phyloP scores from a whole-genome alignment of 2,329 filamentous ascomycete species.

The Alternaria solani region DNA sequence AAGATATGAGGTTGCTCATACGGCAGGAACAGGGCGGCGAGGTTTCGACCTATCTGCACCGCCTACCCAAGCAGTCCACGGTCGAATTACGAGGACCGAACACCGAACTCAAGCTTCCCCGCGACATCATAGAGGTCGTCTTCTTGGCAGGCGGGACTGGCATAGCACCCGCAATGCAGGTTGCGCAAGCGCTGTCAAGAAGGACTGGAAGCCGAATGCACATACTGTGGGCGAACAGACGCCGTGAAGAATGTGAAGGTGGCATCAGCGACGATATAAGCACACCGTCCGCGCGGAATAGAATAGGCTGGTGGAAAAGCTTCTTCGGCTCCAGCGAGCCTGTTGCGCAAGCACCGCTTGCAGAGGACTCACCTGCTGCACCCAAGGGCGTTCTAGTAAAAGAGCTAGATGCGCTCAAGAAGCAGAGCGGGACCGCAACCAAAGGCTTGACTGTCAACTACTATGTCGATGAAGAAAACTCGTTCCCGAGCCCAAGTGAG shows the following conservation, averaged over 20 bases:
- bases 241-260: slow-evolving; percentile 70
- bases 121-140: slow-evolving; percentile 67
- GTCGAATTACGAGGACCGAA: slow-evolving; percentile 83
- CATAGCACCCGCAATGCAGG: slow-evolving; percentile 87
- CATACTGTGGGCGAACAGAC: slow-evolving; percentile 84
- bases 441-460: slow-evolving; percentile 66
- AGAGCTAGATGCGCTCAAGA: slow-evolving; percentile 19
- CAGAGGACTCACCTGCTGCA: slow-evolving; percentile 7
- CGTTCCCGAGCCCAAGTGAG: slow-evolving; percentile 62
- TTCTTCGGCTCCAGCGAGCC: slow-evolving; percentile 30
- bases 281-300: slow-evolving; percentile 12
- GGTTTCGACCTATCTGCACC: slow-evolving; percentile 81
- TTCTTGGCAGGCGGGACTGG: slow-evolving; percentile 94
- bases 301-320: slow-evolving; percentile 40
- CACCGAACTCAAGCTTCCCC: slow-evolving; percentile 69
- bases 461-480: slow-evolving; percentile 82
- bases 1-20: slow-evolving; percentile 74
- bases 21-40: slow-evolving; percentile 82
- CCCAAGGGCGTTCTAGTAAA: slow-evolving; percentile 48
- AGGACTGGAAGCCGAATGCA: slow-evolving; percentile 60
- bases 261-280: slow-evolving; percentile 61
- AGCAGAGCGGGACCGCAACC: slow-evolving; percentile 23
- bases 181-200: slow-evolving; percentile 69
- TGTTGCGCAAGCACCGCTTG: slow-evolving; percentile 8
- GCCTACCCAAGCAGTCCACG: slow-evolving; percentile 66